Percentiles rank a stretch among this genome's conserved stretches.
phyloP scores from a whole-genome alignment of 140 eudicot species.

The Flaveria floridana region DNA sequence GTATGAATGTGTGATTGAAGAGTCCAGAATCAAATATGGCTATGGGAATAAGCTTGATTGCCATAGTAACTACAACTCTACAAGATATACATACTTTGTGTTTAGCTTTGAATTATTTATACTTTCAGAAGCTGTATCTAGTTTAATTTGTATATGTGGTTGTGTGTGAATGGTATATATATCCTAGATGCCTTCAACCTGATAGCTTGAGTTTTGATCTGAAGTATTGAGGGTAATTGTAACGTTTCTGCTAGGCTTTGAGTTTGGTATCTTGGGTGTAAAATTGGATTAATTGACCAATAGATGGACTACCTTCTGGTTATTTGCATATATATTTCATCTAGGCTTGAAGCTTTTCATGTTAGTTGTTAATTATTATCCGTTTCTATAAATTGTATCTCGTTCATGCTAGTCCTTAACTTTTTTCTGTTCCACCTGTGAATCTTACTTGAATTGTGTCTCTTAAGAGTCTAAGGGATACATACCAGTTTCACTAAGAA shows the following conservation, averaged over 20 bases:
- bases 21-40: no score
- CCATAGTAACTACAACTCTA: no score
- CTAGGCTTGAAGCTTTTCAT: constrained; percentile 3
- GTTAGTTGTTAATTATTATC: neutral
- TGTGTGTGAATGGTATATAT: neutral
- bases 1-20: no score
- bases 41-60: no score
- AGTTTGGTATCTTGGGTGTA: constrained; percentile 6
- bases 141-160: neutral
- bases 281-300: neutral
- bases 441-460: no score
- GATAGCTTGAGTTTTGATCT: neutral
- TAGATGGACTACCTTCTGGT: neutral
- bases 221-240: neutral
- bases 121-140: neutral
- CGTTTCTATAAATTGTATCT: neutral
- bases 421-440: no score
- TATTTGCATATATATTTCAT: neutral
- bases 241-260: neutral
- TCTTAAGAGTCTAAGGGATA: no score
- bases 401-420: neutral
- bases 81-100: neutral
- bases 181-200: neutral
- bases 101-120: neutral
- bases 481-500: neutral